Conservation (phyloP, 1,284 basidiomycete genomes). For the Trichosporon sp. region DNA sequence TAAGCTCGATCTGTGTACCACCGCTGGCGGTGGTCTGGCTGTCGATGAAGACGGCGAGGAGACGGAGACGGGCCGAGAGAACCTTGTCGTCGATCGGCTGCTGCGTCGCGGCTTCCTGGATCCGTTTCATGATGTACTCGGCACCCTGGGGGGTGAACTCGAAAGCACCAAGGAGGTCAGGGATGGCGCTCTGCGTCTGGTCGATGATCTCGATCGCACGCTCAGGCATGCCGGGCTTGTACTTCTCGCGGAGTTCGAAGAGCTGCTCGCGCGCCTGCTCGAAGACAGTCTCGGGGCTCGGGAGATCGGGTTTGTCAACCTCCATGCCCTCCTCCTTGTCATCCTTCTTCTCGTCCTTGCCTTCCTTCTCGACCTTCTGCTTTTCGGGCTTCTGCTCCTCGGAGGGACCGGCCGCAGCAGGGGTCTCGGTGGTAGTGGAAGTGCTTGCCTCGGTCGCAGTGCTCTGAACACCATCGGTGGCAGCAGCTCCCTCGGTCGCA, state of each 20-base stretch:
- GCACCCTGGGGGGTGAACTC: slow-evolving; percentile 56
- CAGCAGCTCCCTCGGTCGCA: slow-evolving; percentile 28
- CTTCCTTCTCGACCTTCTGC: slow-evolving; percentile 34
- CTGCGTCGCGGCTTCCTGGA: slow-evolving; percentile 48
- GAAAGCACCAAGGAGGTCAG: slow-evolving; percentile 83
- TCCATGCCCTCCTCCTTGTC: slow-evolving; percentile 35
- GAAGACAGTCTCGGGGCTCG: slow-evolving; percentile 28
- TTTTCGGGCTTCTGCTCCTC: slow-evolving; percentile 17
- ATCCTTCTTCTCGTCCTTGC: slow-evolving; percentile 30
- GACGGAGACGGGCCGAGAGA: slow-evolving; percentile 76
- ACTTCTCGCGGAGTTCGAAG: slow-evolving; percentile 66
- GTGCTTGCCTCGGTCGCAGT: neutral
- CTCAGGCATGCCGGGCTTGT: slow-evolving; percentile 68
- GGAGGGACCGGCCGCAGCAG: slow-evolving; percentile 6
- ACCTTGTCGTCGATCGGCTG: slow-evolving; percentile 60
- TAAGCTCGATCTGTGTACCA: slow-evolving; percentile 27
- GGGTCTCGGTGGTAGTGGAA: neutral
- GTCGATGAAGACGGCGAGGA: slow-evolving; percentile 71
- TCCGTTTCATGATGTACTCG: slow-evolving; percentile 36
- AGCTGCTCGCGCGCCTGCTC: slow-evolving; percentile 59
- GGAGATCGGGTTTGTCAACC: slow-evolving; percentile 25
- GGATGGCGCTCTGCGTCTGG: slow-evolving; percentile 80
- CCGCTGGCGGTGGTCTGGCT: slow-evolving; percentile 18
- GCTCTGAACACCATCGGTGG: neutral
- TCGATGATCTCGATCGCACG: slow-evolving; percentile 80